Evolutionary conservation across 352 stramenopile genomes (phyloP).

Genomic region (Phytophthora sansomeana): DNA sequence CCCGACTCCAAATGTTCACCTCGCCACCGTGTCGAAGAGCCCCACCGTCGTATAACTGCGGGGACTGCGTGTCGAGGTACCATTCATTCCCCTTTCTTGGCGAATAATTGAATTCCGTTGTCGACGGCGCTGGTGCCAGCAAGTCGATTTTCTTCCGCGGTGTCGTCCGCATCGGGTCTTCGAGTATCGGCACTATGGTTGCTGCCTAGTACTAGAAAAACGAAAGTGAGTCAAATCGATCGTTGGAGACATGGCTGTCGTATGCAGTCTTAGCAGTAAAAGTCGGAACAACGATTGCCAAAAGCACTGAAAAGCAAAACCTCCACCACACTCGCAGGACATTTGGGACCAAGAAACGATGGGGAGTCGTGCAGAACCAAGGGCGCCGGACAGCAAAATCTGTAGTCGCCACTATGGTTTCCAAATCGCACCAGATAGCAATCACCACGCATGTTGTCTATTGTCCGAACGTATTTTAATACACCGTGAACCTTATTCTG

Average conservation of each 20-base stretch:
- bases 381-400: neutral
- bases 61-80: constrained; percentile 26
- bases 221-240: neutral
- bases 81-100: constrained; percentile 23
- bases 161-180: constrained; percentile 18
- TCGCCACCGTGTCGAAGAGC: constrained; percentile 27
- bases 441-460: constrained; percentile 7
- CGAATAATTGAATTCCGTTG: constrained; percentile 1
- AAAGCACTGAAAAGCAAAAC: neutral
- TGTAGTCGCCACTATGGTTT: neutral
- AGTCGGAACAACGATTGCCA: neutral
- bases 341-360: constrained; percentile 38
- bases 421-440: neutral
- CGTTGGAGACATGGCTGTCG: neutral
- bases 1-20: constrained; percentile 43
- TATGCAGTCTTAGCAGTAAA: neutral
- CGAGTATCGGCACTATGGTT: constrained; percentile 38
- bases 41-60: constrained; percentile 22
- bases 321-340: constrained; percentile 4
- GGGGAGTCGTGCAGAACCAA: constrained; percentile 22
- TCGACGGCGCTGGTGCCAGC: constrained; percentile 5
- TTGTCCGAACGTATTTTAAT: neutral
- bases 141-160: constrained; percentile 21
- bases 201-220: constrained; percentile 7
- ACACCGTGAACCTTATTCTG: no score